Base-by-base conservation (phyloP, 2,329 filamentous ascomycete species). In the Penicillium griseofulvum region DNA sequence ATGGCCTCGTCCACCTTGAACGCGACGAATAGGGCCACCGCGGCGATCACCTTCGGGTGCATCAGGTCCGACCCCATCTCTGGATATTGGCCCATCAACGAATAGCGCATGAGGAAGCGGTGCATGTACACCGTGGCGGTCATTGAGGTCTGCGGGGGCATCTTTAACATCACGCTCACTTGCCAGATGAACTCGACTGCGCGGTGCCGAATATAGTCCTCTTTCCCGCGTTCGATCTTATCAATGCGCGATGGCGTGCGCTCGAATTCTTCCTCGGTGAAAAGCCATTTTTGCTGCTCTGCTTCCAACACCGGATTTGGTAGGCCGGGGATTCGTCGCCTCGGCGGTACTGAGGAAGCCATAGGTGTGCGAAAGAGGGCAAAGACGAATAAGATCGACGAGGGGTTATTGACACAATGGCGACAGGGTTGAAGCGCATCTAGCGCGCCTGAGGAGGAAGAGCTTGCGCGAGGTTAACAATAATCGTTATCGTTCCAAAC, bases 1-100 rank as follows among this genome's bases (percentile, higher is more conserved):
- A 91, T 95, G 70, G 95, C 96, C 71, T 99, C 94, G 70, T 99
- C 93, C 19, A 95, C 93, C 73, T 99, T 99, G 64, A 95, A 97
- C 9, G 94, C 93, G 10, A 99, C 83, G 65, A 97, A 99, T 2
- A 99, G 81, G 1, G 91, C 85, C 0, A 92, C 96, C 0, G 92
- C 94, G 11, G 92, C 94, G 56, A 96, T 90, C 66, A 95, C 89
- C 70, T 96, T 97, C 65, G 96, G 92, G 72, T 97, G 93, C 45
- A 95, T 84, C 33, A 65, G 43, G 14, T 91, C 91, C 43, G 80
- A 52, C 3, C 79, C 52, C 77, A 77, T 58, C 82, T 82, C 60
- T 86, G 89, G 66, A 88, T 84, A 65, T 87, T 83, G 46, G 88
- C 86, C 83, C 95, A 87, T 69, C 87, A 93, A 34, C 1, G 63